phyloP scores from a whole-genome alignment of 345 rosid species.

The Acer campestre region DNA sequence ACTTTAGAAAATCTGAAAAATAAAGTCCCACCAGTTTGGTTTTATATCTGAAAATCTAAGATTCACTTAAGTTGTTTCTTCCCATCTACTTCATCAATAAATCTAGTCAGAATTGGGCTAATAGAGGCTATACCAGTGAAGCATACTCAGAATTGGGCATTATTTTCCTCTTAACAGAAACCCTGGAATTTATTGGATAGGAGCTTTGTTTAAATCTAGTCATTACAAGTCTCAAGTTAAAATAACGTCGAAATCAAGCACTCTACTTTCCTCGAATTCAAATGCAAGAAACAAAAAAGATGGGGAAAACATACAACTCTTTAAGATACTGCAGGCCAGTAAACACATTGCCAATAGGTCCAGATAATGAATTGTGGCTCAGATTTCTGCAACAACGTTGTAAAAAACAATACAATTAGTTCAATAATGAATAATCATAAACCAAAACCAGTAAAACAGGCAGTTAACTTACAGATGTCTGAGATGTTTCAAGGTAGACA shows the following conservation, averaged over 20 bases:
- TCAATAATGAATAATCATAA: constrained; percentile 9
- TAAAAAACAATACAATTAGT: constrained; percentile 5
- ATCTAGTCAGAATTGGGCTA: not conserved
- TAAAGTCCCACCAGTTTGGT: not conserved
- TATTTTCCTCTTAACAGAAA: not conserved
- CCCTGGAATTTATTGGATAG: too few relatives aligned
- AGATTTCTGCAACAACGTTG: constrained; percentile 60
- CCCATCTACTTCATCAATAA: not conserved
- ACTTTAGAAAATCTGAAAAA: not conserved
- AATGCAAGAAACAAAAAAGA: not conserved
- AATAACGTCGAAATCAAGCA: too few relatives aligned
- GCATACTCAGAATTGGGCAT: constrained; percentile 11
- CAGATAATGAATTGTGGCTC: constrained; percentile 76
- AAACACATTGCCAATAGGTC: constrained; percentile 89
- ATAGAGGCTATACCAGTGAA: not conserved
- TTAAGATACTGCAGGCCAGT: constrained; percentile 58
- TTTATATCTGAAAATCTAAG: not conserved
- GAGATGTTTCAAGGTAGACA: constrained; percentile 57
- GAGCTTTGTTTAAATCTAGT: too few relatives aligned
- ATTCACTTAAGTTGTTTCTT: not conserved
- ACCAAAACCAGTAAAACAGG: constrained; percentile 3
- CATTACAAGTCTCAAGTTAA: too few relatives aligned
- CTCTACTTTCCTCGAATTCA: too few relatives aligned
- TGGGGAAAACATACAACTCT: constrained; percentile 61
- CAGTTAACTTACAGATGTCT: constrained; percentile 60